Conservation (phyloP, 371 early-diverging fungal genomes). For the Lichtheimia ornata region DNA sequence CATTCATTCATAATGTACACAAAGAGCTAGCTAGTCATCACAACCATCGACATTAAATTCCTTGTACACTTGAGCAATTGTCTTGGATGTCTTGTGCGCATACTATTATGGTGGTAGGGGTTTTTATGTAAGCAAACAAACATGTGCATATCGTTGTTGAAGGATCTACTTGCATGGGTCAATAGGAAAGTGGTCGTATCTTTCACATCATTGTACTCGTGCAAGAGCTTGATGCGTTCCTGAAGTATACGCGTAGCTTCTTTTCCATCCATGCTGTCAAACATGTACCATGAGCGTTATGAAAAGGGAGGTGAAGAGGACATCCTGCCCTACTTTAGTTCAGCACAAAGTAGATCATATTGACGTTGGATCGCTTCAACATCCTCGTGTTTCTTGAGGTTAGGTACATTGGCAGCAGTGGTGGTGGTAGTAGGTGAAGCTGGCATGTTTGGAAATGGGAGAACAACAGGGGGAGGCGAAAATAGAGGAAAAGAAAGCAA, state of each 20-base stretch:
- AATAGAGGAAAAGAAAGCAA: not conserved
- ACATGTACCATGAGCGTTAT: not conserved
- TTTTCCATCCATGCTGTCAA: conserved; percentile 13
- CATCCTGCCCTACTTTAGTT: not conserved
- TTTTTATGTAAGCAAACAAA: not conserved
- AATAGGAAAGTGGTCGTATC: conserved; percentile 16
- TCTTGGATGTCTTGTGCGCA: conserved; percentile 10
- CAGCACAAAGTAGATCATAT: not conserved
- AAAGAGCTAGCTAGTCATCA: not conserved
- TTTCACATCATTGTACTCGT: conserved; percentile 25
- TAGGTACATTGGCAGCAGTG: too few relatives aligned
- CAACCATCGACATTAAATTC: conserved; percentile 1
- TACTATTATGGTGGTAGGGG: not conserved
- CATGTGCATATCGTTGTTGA: not conserved
- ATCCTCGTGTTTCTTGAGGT: not conserved
- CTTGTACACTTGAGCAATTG: conserved; percentile 3
- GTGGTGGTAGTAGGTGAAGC: too few relatives aligned
- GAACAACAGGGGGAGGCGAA: not conserved
- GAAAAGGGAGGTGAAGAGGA: not conserved
- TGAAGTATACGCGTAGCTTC: conserved; percentile 8
- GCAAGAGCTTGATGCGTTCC: conserved; percentile 16
- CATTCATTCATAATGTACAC: not conserved
- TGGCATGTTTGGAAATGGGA: too few relatives aligned
- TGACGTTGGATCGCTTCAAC: not conserved
- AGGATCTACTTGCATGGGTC: conserved; percentile 7